Base-by-base conservation (phyloP, 1,139 yeast genomes). In the Suhomyces terraborum region DNA sequence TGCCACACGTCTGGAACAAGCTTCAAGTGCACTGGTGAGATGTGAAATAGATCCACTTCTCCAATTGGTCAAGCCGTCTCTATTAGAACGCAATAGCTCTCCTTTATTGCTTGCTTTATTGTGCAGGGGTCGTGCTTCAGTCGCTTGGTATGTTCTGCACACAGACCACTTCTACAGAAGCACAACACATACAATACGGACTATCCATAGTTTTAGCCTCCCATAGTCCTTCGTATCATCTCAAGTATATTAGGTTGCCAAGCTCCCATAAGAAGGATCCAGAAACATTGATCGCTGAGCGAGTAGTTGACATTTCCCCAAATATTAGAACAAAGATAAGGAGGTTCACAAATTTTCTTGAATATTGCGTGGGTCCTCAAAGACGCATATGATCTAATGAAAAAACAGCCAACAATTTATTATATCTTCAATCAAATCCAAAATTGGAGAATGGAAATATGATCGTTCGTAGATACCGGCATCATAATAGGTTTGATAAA, bases 301-400 rank as follows among this genome's bases (percentile, higher is more conserved):
- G 8, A 37, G 69, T 93, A 3, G 70, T 77, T 40, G 88, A 79
- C 49, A 67, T 72, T 10, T 72, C 83, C 1, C 59, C 61, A 16
- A 59, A 66, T 12, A 58, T 65, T 4, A 53, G 56, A 41, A 73
- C 77, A 3, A 77, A 72, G 47, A 77, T 77, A 45, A 66, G 84
- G 43, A 77, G 70, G 40, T 88, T 77, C 53, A 73, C 77, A 46
- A 67, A 93, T 16, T 87, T 84, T 43, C 67, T 93, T 41, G 96
- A 89, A 56, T 93, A 93, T 56, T 98, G 98, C 2, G 81, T 89
- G 14, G 96, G 96, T 1, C 79, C 81, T 4, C 80, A 84, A 42
- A 68, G 93, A 44, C 69, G 89, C 54, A 77, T 79, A 49, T 94
- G 99, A 98, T 69, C 83, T 1, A 79, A 93, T 6, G 74, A 80